Evolutionary conservation across 176 grass and related monocot species (phyloP).

Genomic region (Oryza punctata): DNA sequence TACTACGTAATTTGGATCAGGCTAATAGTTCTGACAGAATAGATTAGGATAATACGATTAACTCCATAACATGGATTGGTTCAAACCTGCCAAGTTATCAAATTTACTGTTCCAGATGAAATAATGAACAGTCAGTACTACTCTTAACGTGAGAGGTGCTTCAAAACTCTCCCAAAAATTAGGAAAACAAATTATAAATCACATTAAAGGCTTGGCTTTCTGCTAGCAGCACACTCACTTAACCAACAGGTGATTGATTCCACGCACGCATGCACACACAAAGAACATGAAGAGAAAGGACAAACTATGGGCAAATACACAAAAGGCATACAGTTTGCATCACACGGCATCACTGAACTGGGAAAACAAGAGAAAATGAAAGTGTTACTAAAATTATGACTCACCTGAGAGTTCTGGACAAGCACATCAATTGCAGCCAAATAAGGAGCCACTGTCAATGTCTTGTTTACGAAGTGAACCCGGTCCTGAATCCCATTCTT

Average conservation of each 20-base stretch:
- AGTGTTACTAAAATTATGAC: not conserved
- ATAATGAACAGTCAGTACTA: not conserved
- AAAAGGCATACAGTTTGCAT: conserved; percentile 4
- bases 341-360: not conserved
- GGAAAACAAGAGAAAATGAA: not conserved
- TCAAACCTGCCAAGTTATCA: not conserved
- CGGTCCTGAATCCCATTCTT: conserved; percentile 74
- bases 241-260: not conserved
- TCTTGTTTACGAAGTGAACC: conserved; percentile 94
- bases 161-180: not conserved
- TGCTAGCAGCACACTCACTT: not conserved
- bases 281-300: not conserved
- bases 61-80: not conserved
- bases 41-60: not conserved
- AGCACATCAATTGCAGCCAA: conserved; percentile 95
- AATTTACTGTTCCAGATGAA: conserved; percentile 19
- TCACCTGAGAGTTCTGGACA: conserved; percentile 97
- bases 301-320: not conserved
- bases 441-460: conserved; percentile 90
- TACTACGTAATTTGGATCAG: conserved; percentile 6
- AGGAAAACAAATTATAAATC: not conserved
- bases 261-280: not conserved
- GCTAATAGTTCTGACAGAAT: not conserved
- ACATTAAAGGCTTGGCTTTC: not conserved
- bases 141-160: not conserved